Evolutionary conservation across 192 early-diverging fungal species (phyloP).

Genomic region (Linnemannia zychae): DNA sequence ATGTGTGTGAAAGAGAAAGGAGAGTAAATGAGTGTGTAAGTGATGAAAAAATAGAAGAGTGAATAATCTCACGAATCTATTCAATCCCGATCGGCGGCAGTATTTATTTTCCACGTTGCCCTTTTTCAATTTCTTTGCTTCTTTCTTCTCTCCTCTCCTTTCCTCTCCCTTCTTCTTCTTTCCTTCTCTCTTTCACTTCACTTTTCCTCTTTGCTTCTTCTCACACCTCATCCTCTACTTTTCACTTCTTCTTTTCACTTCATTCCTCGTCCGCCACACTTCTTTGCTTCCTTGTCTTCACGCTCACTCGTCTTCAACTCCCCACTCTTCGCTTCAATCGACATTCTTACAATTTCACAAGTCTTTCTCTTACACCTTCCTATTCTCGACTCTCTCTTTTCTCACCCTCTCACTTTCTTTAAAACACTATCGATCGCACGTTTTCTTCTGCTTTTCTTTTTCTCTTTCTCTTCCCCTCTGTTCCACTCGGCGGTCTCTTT

Average conservation of each 20-base stretch:
- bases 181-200: background rate
- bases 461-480: background rate
- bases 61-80: background rate
- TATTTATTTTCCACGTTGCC: slow-evolving; percentile 5
- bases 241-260: background rate
- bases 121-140: no score
- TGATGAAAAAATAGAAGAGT: background rate
- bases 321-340: background rate
- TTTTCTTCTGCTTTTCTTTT: background rate
- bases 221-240: background rate
- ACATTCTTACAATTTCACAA: background rate
- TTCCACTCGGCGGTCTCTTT: background rate
- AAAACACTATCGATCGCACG: background rate
- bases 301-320: background rate
- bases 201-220: no score
- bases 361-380: background rate
- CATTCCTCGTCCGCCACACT: background rate
- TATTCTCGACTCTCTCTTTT: background rate
- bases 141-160: background rate
- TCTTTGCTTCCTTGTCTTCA: background rate
- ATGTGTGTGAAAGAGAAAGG: background rate
- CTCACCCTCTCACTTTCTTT: background rate
- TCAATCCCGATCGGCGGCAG: background rate
- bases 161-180: background rate
- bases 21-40: no score